Conservation (phyloP, 78 protist species). For the Guillardia theta region DNA sequence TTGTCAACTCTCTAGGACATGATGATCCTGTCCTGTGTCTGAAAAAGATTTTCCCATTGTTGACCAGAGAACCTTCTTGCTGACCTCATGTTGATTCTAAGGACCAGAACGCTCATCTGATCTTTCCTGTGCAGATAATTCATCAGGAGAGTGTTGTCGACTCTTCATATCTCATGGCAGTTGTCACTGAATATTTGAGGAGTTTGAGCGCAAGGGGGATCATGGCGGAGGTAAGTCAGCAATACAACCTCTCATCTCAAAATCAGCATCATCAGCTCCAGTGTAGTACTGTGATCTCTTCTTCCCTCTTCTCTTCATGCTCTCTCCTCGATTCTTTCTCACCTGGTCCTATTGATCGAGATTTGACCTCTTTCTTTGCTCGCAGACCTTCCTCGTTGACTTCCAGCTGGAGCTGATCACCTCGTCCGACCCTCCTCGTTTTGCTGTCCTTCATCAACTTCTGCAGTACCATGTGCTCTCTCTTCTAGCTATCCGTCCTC, state of each 20-base stretch:
- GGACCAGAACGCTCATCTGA: no score
- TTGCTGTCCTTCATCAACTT: background rate
- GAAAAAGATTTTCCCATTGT: no score
- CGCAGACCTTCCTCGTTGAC: background rate
- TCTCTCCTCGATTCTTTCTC: background rate
- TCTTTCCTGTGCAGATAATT: no score
- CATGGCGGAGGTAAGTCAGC: no score
- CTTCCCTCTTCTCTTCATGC: background rate
- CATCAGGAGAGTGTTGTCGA: no score
- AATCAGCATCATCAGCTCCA: background rate
- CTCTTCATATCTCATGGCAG: background rate
- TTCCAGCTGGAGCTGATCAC: background rate
- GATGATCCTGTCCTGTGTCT: no score
- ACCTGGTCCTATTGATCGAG: no score
- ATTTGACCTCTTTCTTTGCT: background rate
- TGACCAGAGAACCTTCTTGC: no score
- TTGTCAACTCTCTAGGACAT: no score
- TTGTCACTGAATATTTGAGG: no score
- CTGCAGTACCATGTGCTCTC: background rate
- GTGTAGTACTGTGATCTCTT: background rate
- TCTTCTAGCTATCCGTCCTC: background rate
- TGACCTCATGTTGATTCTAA: no score
- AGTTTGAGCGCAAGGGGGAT: no score
- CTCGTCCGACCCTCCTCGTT: background rate
- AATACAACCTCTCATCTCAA: background rate